Evolutionary conservation across 2,329 filamentous ascomycete species (phyloP).

Genomic region (Alternaria burnsii): DNA sequence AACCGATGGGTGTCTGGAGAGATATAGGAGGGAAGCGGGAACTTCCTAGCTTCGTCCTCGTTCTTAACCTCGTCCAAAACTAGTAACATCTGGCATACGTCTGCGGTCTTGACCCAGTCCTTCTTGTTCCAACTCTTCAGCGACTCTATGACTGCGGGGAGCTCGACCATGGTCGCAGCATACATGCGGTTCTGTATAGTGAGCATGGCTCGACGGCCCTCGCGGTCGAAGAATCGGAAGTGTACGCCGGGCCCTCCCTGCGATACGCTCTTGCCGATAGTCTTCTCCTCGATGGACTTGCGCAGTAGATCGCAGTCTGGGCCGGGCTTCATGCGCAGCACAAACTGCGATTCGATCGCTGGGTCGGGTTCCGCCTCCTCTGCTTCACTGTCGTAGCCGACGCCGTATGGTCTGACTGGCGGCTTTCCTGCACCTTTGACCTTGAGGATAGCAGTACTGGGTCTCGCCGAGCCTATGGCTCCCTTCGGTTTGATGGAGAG

Average conservation of each 20-base stretch:
- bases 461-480: slow-evolving; percentile 22
- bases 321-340: slow-evolving; percentile 87
- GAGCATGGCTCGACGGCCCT: slow-evolving; percentile 76
- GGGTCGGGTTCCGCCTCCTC: slow-evolving; percentile 90
- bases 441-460: slow-evolving; percentile 42
- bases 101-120: slow-evolving; percentile 85
- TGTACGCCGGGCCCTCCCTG: slow-evolving; percentile 78
- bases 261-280: slow-evolving; percentile 71
- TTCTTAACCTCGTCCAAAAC: slow-evolving; percentile 74
- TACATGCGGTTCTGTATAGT: slow-evolving; percentile 75
- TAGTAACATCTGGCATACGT: slow-evolving; percentile 88
- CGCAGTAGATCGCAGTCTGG: slow-evolving; percentile 85
- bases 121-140: slow-evolving; percentile 95
- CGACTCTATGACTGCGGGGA: slow-evolving; percentile 86
- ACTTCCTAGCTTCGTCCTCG: slow-evolving; percentile 59
- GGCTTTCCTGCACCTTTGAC: slow-evolving; percentile 47
- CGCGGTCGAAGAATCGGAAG: slow-evolving; percentile 79
- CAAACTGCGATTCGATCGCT: slow-evolving; percentile 85
- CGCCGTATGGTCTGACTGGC: slow-evolving; percentile 70
- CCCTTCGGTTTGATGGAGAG: slow-evolving; percentile 45
- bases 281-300: slow-evolving; percentile 77
- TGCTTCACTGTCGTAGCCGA: slow-evolving; percentile 96
- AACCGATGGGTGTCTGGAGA: slow-evolving; percentile 74
- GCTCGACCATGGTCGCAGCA: slow-evolving; percentile 80
- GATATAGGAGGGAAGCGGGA: slow-evolving; percentile 75